phyloP scores from a whole-genome alignment of 352 stramenopile species.

The Globisporangium nodosum region DNA sequence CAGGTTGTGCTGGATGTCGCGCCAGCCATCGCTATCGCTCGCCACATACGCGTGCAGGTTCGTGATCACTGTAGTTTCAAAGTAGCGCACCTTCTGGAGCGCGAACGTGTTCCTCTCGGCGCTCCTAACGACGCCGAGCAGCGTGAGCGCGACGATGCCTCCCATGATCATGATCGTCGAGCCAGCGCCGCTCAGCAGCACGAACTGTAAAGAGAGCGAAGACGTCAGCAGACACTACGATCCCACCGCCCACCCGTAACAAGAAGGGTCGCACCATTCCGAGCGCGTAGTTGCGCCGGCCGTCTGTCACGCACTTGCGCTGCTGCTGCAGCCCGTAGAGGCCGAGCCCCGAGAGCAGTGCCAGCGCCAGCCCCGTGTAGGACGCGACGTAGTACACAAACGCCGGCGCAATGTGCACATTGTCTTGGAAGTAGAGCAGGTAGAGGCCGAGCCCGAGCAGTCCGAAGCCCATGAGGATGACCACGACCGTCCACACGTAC shows the following conservation, averaged over 20 bases:
- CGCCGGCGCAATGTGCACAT: conserved; percentile 39
- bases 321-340: conserved; percentile 54
- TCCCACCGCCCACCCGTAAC: no score
- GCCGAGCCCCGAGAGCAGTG: conserved; percentile 33
- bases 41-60: conserved; percentile 29
- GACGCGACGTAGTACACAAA: conserved; percentile 47
- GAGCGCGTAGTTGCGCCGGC: conserved; percentile 50
- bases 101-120: conserved; percentile 30
- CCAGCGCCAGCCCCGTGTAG: conserved; percentile 35
- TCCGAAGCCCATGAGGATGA: conserved; percentile 41
- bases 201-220: conserved; percentile 23
- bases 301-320: conserved; percentile 41
- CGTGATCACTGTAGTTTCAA: conserved; percentile 44
- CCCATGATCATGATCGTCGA: conserved; percentile 41
- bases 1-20: conserved; percentile 36
- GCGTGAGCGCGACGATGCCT: conserved; percentile 39
- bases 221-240: no score
- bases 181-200: conserved; percentile 32
- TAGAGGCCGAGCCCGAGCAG: conserved; percentile 53
- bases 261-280: conserved; percentile 26
- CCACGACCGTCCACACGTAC: conserved; percentile 49
- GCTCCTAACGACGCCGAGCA: conserved; percentile 28
- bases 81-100: conserved; percentile 21
- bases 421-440: conserved; percentile 53
- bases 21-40: conserved; percentile 26